Evolutionary conservation across 1,284 basidiomycete genomes (phyloP), one percentile per base, ranked within the genome.

Genomic region (Malassezia caprae): DNA sequence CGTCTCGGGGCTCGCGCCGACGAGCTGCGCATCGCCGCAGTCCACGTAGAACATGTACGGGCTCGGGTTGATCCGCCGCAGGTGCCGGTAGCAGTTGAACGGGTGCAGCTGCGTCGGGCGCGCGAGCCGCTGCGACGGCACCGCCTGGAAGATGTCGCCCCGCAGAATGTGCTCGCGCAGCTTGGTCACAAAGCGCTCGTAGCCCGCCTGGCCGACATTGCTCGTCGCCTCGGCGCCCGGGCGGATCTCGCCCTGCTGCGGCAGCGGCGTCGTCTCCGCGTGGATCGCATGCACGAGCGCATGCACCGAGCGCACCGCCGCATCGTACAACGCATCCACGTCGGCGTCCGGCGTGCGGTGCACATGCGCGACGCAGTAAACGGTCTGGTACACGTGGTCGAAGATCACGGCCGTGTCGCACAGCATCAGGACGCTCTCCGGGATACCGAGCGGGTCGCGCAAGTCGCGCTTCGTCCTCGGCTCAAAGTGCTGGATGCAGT

Each of bases 41-140:
- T 98, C 88, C 62, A 99, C 76, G 76, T 93, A 99, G 77, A 94
- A 99, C 93, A 96, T 98, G 78, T 99, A 98, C 5, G 94, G 94
- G 52, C 88, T 91, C 0, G 94, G 94, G 73, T 99, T 99, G 59
- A 96, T 82, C 67, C 91, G 85, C 46, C 94, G 83, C 42, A 99
- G 79, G 56, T 90, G 87, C 23, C 94, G 82, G 76, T 91, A 96
- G 12, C 86, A 89, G 78, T 98, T 99, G 80, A 99, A 99, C 0
- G 94, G 91, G 76, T 98, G 90, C 27, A 99, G 78, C 19, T 81
- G 76, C 0, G 94, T 98, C 50, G 85, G 85, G 35, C 89, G 82
- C 15, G 85, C 79, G 34, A 98, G 79, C 15, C 93, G 81, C 75
- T 98, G 94, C 15, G 88, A 90, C 1, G 94, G 94, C 8, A 99